phyloP scores from a whole-genome alignment of 1,284 basidiomycete genomes.

The Hypsizygus ulmarius region DNA sequence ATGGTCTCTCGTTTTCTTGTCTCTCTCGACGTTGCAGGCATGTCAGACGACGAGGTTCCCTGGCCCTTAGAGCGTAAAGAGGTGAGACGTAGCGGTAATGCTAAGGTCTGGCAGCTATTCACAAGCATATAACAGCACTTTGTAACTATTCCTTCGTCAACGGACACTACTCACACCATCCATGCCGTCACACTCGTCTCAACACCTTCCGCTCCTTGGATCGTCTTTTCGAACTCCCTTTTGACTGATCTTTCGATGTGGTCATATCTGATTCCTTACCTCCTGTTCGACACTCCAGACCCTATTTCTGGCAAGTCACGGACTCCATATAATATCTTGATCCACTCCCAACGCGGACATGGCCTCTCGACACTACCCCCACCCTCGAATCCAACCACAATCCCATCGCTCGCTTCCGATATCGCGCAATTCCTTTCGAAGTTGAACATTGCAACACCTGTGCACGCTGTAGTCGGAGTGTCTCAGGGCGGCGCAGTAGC shows the following conservation, averaged over 20 bases:
- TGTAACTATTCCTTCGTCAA: conserved; percentile 22
- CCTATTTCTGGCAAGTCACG: conserved; percentile 10
- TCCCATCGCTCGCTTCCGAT: conserved; percentile 41
- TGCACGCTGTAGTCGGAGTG: conserved; percentile 45
- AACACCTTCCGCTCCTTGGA: conserved; percentile 41
- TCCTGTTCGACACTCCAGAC: conserved; percentile 28
- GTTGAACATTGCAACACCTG: conserved; percentile 33
- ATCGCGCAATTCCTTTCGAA: conserved; percentile 33
- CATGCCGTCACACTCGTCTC: conserved; percentile 40
- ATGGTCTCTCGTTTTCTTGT: conserved; percentile 58
- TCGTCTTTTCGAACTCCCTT: conserved; percentile 47
- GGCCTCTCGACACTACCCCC: conserved; percentile 37
- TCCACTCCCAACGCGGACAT: conserved; percentile 49
- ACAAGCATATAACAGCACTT: conserved; percentile 25
- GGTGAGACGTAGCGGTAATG: conserved; percentile 24
- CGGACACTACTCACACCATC: conserved; percentile 30
- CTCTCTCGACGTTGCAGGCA: conserved; percentile 49
- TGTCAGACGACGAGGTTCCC: conserved; percentile 40
- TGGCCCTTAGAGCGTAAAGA: conserved; percentile 47
- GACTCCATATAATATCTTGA: conserved; percentile 39
- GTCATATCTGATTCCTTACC: conserved; percentile 38
- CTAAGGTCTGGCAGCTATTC: not conserved
- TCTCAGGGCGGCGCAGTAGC: conserved; percentile 49
- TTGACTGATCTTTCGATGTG: conserved; percentile 46
- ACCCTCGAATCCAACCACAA: conserved; percentile 26